These are phyloP conservation scores for Moesziomyces globuligerus DNA, from an alignment of 1,284 basidiomycete species.

Conservation along the genomic window DNA sequence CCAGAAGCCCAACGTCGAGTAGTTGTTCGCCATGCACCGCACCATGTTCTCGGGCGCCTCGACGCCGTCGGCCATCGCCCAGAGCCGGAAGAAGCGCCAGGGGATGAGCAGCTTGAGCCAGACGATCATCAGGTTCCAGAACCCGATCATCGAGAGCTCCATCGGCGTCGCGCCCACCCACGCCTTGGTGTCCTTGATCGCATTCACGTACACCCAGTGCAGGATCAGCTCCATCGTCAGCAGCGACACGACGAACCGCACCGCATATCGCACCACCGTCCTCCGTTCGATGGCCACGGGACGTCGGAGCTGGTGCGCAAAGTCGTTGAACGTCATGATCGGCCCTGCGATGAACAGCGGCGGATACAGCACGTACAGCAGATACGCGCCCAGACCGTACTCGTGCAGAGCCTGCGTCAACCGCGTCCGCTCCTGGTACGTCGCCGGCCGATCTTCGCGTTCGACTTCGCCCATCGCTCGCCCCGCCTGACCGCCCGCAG, in stretches of 20 bases:
- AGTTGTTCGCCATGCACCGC: constrained; percentile 98
- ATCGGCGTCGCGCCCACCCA: constrained; percentile 77
- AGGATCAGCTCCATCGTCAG: constrained; percentile 90
- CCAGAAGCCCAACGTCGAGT: constrained; percentile 93
- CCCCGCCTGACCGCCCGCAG: constrained; percentile 69
- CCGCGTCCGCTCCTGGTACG: constrained; percentile 35
- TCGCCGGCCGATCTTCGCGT: constrained; percentile 17
- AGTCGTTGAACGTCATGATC: constrained; percentile 96
- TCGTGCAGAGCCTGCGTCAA: constrained; percentile 65
- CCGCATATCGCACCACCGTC: constrained; percentile 72
- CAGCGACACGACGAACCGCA: constrained; percentile 79
- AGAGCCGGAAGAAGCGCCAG: constrained; percentile 96
- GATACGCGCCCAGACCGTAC: constrained; percentile 74
- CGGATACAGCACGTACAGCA: constrained; percentile 85
- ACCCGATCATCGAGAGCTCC: constrained; percentile 90
- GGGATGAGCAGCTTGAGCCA: constrained; percentile 99
- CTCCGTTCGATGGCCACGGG: constrained; percentile 31
- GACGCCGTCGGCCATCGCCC: constrained; percentile 88
- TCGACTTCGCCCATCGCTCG: constrained; percentile 11
- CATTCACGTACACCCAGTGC: constrained; percentile 95
- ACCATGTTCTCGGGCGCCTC: constrained; percentile 99
- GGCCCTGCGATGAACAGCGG: constrained; percentile 96
- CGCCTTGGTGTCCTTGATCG: constrained; percentile 88
- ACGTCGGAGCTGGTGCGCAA: constrained; percentile 80
- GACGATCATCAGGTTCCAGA: constrained; percentile 95